Conservation (phyloP, 2,329 filamentous ascomycete genomes). For the Cordyceps militaris region DNA sequence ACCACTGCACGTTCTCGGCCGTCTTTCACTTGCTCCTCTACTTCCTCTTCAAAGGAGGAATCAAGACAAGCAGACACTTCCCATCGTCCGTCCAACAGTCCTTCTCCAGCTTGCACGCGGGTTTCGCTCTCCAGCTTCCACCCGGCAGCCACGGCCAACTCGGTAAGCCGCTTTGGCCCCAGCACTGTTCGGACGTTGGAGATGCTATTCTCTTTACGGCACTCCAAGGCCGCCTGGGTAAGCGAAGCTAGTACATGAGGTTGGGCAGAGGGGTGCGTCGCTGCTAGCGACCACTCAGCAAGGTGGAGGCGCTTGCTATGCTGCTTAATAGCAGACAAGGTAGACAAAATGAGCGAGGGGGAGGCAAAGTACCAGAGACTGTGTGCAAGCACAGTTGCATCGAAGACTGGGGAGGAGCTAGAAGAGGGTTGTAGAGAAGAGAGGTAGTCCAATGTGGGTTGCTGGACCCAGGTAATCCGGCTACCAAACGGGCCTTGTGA, state of each 20-base stretch:
- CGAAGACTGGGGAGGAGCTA: slow-evolving; percentile 4
- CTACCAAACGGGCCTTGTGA: slow-evolving; percentile 12
- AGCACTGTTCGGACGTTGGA: slow-evolving; percentile 12
- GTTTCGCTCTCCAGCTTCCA: slow-evolving; percentile 16
- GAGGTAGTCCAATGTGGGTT: not conserved
- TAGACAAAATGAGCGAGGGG: slow-evolving; percentile 12
- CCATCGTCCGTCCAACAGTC: slow-evolving; percentile 16
- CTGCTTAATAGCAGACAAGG: slow-evolving; percentile 14
- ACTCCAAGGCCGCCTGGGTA: slow-evolving; percentile 14
- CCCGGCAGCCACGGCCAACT: slow-evolving; percentile 6
- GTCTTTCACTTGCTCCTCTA: slow-evolving; percentile 15
- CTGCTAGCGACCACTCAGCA: slow-evolving; percentile 16
- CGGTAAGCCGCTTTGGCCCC: slow-evolving; percentile 1
- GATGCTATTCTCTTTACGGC: slow-evolving; percentile 10
- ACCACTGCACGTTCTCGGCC: slow-evolving; percentile 15
- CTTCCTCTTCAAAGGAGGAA: slow-evolving; percentile 10
- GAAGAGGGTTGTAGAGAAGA: not conserved
- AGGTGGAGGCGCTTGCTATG: slow-evolving; percentile 16
- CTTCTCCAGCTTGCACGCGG: slow-evolving; percentile 11
- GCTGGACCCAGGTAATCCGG: slow-evolving; percentile 9
- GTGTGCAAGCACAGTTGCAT: slow-evolving; percentile 14
- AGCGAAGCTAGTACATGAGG: slow-evolving; percentile 16
- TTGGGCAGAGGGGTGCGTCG: not conserved
- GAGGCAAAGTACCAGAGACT: slow-evolving; percentile 16
- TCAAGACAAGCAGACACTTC: slow-evolving; percentile 15